Evolutionary conservation across 2,329 filamentous ascomycete species (phyloP).

Genomic region (Albifimbria verrucaria): DNA sequence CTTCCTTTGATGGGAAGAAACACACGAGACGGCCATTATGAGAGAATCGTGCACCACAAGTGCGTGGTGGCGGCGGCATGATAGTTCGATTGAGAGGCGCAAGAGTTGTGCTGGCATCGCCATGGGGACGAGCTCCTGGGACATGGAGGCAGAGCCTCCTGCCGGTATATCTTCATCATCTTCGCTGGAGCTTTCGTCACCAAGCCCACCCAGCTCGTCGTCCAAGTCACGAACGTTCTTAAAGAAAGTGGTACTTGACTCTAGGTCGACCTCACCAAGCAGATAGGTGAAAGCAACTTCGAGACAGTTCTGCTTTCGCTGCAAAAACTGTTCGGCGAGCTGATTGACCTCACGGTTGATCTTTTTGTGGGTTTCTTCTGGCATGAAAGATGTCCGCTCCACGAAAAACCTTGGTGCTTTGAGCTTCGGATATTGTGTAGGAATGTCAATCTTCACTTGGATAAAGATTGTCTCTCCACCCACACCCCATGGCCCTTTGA

Average conservation of each 20-base stretch:
- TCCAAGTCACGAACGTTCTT: slow-evolving; percentile 63
- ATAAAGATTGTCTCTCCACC: slow-evolving; percentile 57
- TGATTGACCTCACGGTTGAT: slow-evolving; percentile 55
- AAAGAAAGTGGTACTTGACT: slow-evolving; percentile 58
- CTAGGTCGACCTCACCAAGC: slow-evolving; percentile 59
- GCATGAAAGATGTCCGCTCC: slow-evolving; percentile 61
- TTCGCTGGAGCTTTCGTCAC: slow-evolving; percentile 80
- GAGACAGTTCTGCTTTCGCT: slow-evolving; percentile 58
- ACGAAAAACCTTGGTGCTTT: slow-evolving; percentile 58
- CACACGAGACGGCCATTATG: slow-evolving; percentile 61
- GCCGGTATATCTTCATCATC: slow-evolving; percentile 60
- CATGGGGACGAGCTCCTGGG: slow-evolving; percentile 57
- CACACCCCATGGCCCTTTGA: slow-evolving; percentile 62
- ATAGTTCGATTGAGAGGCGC: slow-evolving; percentile 48
- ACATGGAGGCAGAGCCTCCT: slow-evolving; percentile 56
- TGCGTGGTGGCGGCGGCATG: slow-evolving; percentile 54
- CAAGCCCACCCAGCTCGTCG: slow-evolving; percentile 52
- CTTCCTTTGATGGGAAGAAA: slow-evolving; percentile 68
- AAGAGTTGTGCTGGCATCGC: slow-evolving; percentile 51
- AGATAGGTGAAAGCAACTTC: slow-evolving; percentile 61
- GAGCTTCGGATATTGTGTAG: slow-evolving; percentile 54
- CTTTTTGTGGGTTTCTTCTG: slow-evolving; percentile 47
- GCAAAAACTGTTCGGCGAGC: slow-evolving; percentile 52
- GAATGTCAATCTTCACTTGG: slow-evolving; percentile 59
- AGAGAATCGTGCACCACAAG: slow-evolving; percentile 60